Evolutionary conservation across 768 basidiomycete genomes (phyloP).

Genomic region (Mycena crocata): DNA sequence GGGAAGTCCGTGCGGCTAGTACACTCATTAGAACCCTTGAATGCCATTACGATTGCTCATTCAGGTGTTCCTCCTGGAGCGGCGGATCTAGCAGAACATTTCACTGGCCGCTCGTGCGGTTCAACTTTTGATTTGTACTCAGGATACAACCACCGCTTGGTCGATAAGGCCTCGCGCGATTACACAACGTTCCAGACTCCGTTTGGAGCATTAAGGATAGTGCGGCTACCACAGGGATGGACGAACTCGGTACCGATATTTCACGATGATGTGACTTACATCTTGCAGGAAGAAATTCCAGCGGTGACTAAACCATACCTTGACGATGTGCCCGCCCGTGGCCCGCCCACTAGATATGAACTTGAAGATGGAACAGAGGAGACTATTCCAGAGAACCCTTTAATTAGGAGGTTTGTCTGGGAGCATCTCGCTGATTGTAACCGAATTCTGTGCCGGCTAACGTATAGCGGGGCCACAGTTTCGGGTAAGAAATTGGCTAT

Average conservation of each 20-base stretch:
- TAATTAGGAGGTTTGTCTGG: slow-evolving; percentile 48
- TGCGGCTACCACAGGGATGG: slow-evolving; percentile 44
- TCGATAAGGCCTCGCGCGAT: slow-evolving; percentile 41
- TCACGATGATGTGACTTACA: slow-evolving; percentile 17
- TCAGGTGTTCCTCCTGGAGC: slow-evolving; percentile 27
- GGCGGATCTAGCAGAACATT: slow-evolving; percentile 20
- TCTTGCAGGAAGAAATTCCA: slow-evolving; percentile 17
- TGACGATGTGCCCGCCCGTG: slow-evolving; percentile 20
- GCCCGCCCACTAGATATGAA: slow-evolving; percentile 3
- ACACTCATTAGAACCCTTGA: slow-evolving; percentile 37
- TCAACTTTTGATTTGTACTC: slow-evolving; percentile 39
- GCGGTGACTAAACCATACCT: slow-evolving; percentile 27
- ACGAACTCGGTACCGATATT: slow-evolving; percentile 31
- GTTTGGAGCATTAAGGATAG: slow-evolving; percentile 35
- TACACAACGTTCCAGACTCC: slow-evolving; percentile 48
- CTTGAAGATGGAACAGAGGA: slow-evolving; percentile 22
- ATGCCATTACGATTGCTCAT: slow-evolving; percentile 39
- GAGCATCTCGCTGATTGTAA: slow-evolving; percentile 51
- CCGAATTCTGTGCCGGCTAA: slow-evolving; percentile 46
- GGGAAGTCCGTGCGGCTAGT: slow-evolving; percentile 22
- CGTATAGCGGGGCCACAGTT: slow-evolving; percentile 35
- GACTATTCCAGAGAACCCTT: slow-evolving; percentile 39
- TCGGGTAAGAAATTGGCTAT: not conserved
- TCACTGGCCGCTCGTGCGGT: slow-evolving; percentile 22
- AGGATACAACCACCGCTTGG: slow-evolving; percentile 41